Evolutionary conservation across 495 filamentous ascomycete genomes (phyloP), one percentile per base, ranked within the genome.

Genomic region (Rostrohypoxylon terebratum): DNA sequence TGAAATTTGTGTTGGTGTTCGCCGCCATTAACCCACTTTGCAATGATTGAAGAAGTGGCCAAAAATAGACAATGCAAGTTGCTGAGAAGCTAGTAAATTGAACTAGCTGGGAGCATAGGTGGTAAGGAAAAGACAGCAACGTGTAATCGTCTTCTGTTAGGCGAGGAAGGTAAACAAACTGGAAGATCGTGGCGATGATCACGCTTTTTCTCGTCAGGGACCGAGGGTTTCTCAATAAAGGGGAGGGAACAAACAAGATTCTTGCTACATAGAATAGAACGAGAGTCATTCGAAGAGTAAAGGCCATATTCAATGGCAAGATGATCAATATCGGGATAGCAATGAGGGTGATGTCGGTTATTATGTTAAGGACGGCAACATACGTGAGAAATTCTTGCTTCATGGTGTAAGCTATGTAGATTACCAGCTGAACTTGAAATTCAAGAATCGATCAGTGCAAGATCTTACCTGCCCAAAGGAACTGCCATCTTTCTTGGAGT

Each of bases 51-150:
- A 75, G 28, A n/a, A 75, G 47, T 0, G 63, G 67, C 33, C 72
- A 64, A 54, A 75, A 71, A 53, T 75, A 75, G 9, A 63, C 34
- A 33, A 63, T 38, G 33, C 63, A 75, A 10, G 62, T 44, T 4
- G 67, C 55, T 2, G 28, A 44, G 1, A 44, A 34, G 33, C 33
- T 34, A 34, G 3, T 34, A 8, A 34, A 34, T 34, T 34, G 33
- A 4, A 34, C 33, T 34, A 34, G 3, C 33, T 34, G 33, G 8
- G 33, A 3, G 33, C 36, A 59, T 3, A 75, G 13, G 44, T 64
- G 71, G 18, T 68, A 75, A 13, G 72, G 67, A 13, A 71, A 71
- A 0, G 58, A 59, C 5, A 20, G 34, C 1, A 71, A 31, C 4
- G 68, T 75, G 63, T 10, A 68, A 42, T 75, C 40, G 20, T 59